Evolutionary conservation across 1,139 yeast genomes (phyloP).

Genomic region (Kodamaea ohmeri): DNA sequence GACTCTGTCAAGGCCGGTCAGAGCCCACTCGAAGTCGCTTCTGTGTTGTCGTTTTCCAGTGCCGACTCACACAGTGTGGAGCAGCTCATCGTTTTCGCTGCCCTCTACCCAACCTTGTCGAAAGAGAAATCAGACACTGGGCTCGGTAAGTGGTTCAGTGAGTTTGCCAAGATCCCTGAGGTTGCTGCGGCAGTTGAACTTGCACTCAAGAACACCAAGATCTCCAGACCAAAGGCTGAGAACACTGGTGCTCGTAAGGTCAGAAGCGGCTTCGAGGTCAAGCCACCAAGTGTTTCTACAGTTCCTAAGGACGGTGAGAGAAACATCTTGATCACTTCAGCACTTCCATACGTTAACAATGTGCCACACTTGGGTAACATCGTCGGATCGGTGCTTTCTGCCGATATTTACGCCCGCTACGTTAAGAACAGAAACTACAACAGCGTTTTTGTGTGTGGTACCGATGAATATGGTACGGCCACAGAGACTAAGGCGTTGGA

Average conservation of each 20-base stretch:
- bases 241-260: conserved; percentile 60
- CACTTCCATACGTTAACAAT: conserved; percentile 95
- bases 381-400: conserved; percentile 90
- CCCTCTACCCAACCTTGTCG: conserved; percentile 37
- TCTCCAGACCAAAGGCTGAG: conserved; percentile 45
- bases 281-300: conserved; percentile 32
- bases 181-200: conserved; percentile 39
- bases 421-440: conserved; percentile 87
- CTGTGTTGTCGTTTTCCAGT: conserved; percentile 12
- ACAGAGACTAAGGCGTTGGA: conserved; percentile 98
- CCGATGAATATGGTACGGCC: conserved; percentile 99
- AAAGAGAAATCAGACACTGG: conserved; percentile 15
- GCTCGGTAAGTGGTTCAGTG: conserved; percentile 40
- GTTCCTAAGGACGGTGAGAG: conserved; percentile 66
- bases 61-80: conserved; percentile 28
- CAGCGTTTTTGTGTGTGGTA: conserved; percentile 86
- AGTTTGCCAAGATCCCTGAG: conserved; percentile 33
- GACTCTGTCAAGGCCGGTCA: conserved; percentile 11
- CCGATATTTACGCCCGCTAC: conserved; percentile 91
- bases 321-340: conserved; percentile 88
- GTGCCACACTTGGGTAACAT: conserved; percentile 98
- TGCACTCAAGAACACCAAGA: conserved; percentile 39
- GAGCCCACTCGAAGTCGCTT: not conserved
- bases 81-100: conserved; percentile 48
- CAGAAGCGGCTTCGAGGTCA: conserved; percentile 39